Conservation (phyloP, 192 early-diverging fungal genomes). For the Podila verticillata region DNA sequence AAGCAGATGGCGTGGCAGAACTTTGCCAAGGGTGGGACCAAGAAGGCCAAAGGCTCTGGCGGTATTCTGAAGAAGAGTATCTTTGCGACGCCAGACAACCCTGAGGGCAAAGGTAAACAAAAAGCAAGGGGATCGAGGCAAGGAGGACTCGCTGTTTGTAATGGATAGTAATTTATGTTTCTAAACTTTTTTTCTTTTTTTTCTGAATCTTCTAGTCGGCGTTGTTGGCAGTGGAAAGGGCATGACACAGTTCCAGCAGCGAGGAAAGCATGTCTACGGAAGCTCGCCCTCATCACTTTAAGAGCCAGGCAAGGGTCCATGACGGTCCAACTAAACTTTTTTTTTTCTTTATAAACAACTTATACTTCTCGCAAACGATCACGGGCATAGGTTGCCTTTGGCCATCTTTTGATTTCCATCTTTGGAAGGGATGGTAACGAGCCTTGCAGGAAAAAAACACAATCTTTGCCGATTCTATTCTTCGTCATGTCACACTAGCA, state of each 20-base stretch:
- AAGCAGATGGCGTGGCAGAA: constrained; percentile 82
- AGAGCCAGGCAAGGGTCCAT: neutral
- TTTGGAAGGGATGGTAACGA: too few relatives aligned
- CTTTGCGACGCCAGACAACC: constrained; percentile 85
- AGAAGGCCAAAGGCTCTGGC: constrained; percentile 54
- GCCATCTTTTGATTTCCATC: too few relatives aligned
- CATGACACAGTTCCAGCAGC: constrained; percentile 79
- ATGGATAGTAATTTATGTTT: neutral
- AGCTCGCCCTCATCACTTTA: neutral
- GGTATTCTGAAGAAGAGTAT: constrained; percentile 76
- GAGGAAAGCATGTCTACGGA: constrained; percentile 79
- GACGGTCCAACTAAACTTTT: too few relatives aligned
- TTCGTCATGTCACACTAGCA: too few relatives aligned
- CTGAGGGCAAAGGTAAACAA: constrained; percentile 69
- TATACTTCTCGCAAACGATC: too few relatives aligned
- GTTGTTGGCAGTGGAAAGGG: constrained; percentile 83
- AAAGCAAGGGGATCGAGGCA: neutral
- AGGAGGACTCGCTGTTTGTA: neutral
- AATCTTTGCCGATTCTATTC: too few relatives aligned
- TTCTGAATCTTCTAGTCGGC: constrained; percentile 64
- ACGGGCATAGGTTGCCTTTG: too few relatives aligned
- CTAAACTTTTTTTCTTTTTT: constrained; percentile 7
- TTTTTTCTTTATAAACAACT: too few relatives aligned
- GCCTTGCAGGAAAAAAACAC: too few relatives aligned
- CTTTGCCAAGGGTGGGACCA: constrained; percentile 71